Evolutionary conservation across 176 grass and related monocot genomes (phyloP).

Genomic region (Pharus latifolius): DNA sequence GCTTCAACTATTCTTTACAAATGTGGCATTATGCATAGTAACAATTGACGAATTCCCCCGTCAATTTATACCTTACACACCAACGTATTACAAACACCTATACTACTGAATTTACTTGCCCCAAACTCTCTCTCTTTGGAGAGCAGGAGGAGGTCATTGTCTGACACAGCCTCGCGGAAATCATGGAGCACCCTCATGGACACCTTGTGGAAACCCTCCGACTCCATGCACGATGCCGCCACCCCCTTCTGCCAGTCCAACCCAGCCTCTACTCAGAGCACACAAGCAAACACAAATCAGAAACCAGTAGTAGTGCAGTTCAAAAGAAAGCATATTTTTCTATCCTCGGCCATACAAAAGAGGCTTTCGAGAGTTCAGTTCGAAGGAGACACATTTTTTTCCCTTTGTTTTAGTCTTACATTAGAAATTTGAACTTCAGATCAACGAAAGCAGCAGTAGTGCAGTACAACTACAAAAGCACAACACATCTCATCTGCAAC

Average conservation of each 20-base stretch:
- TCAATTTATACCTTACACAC: background rate
- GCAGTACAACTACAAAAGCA: too few species aligned
- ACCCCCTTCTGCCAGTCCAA: constrained; percentile 64
- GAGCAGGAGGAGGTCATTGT: constrained; percentile 90
- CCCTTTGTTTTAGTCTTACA: too few species aligned
- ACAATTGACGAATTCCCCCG: background rate
- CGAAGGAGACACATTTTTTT: too few species aligned
- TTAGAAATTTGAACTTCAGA: too few species aligned
- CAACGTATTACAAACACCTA: background rate
- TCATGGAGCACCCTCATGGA: constrained; percentile 39
- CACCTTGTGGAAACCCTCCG: constrained; percentile 79
- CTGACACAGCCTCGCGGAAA: constrained; percentile 43
- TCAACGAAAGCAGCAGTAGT: too few species aligned
- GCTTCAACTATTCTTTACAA: background rate
- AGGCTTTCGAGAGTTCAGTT: too few species aligned
- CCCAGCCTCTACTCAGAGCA: constrained; percentile 23
- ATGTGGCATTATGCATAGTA: background rate
- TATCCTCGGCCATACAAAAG: too few species aligned
- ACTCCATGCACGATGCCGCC: constrained; percentile 29
- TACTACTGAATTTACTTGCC: background rate
- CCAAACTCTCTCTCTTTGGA: constrained; percentile 52
- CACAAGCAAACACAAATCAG: background rate
- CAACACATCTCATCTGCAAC: too few species aligned
- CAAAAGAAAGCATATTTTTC: too few species aligned
- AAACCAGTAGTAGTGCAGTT: too few species aligned